Evolutionary conservation across 768 basidiomycete species (phyloP), one percentile per base, ranked within the genome.

Genomic region (Rickenella mellea): DNA sequence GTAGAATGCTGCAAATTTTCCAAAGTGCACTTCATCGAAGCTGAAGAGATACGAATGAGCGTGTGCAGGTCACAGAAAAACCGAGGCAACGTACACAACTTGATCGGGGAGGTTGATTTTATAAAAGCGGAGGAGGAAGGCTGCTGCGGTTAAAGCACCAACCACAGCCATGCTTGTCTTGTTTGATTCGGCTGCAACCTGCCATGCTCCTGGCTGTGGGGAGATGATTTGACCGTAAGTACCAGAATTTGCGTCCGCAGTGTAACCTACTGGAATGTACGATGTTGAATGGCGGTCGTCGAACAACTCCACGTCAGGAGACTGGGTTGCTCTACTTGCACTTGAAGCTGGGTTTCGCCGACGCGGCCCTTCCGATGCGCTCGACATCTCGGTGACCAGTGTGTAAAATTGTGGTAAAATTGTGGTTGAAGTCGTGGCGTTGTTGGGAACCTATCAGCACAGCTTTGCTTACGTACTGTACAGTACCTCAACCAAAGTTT

Each of bases 21-120:
- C 94, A 57, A 98, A 98, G 58, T 98, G 94, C 10, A 97, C 94
- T 65, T 98, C 93, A 58, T 97, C 93, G 57, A 97, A 97, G 37
- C 90, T 93, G 51, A 27, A 42, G 28, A 21, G 28, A n/a, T 14
- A 15, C 25, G 9, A 44, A 39, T 5, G 22, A 27, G 20, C 21
- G 39, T 12, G n/a, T 10, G 30, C 22, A 44, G 25, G 25, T 3
- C 11, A 10, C 15, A 41, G 22, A 46, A 20, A 1, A 19, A 11
- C 24, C 37, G 42, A 25, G 29, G 29, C 32, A 25, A 72, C 87
- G 57, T 63, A 91, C 88, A 93, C 90, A 48, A 93, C 90, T 67
- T 91, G 85, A 69, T 92, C 88, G 32, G 91, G 92, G 57, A 88
- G 81, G 57, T 83, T 88, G 58, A 94, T 89, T 68, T 93, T 89